These are phyloP conservation scores for Puccinia horiana DNA, from an alignment of 1,284 basidiomycete genomes.

Conservation along the genomic window DNA sequence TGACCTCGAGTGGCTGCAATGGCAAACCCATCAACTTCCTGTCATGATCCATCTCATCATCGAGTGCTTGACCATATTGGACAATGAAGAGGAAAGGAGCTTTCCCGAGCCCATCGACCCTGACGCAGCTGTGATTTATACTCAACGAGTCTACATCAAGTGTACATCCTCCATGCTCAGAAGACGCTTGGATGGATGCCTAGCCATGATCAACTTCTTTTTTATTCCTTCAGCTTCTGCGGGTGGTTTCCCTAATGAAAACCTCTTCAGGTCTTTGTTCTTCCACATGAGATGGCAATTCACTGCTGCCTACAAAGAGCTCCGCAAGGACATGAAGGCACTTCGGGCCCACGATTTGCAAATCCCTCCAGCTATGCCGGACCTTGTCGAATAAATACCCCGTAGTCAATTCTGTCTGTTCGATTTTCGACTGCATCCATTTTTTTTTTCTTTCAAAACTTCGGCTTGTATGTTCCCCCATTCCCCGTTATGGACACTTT, in stretches of 20 bases:
- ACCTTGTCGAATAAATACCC: no score
- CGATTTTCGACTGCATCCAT: no score
- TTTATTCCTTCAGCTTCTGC: background rate
- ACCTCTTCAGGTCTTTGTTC: background rate
- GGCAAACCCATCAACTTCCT: background rate
- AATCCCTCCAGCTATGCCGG: no score
- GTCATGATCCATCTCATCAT: background rate
- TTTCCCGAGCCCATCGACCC: no score
- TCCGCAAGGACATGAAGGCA: no score
- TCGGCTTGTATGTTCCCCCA: no score
- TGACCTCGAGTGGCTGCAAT: background rate
- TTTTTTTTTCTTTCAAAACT: no score
- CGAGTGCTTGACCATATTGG: background rate
- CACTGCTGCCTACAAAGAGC: no score
- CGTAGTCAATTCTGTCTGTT: no score
- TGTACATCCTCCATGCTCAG: background rate
- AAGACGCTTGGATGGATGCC: background rate
- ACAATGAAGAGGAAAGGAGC: no score
- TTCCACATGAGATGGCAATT: background rate
- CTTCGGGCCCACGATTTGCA: no score
- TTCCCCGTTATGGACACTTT: no score
- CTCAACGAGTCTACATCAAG: background rate
- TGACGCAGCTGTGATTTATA: background rate
- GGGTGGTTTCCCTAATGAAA: background rate
- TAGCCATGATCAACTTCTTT: background rate